A percentile compares a stretch with the other conserved stretches of the same genome.
Conservation (phyloP, 116 monocot genomes). For the Phalaenopsis hybrid region DNA sequence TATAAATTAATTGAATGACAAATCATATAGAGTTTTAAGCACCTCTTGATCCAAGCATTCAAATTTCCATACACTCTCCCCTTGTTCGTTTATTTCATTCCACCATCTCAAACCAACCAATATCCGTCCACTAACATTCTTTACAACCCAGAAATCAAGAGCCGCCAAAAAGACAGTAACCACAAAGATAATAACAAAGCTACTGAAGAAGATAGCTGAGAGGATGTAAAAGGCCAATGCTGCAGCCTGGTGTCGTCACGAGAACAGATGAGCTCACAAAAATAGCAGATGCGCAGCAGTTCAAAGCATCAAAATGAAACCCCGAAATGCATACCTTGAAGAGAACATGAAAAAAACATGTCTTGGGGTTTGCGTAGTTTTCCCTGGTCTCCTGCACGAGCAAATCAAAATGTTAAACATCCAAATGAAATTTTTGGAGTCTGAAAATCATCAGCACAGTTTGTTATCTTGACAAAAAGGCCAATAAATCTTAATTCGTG, state of each 20-base stretch:
- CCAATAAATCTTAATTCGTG: background rate
- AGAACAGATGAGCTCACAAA: background rate
- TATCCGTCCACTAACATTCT: slow-evolving; percentile 96
- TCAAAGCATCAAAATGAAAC: background rate
- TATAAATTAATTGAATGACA: background rate
- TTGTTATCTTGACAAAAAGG: background rate
- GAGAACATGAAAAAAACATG: slow-evolving; percentile 89
- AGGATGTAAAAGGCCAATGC: slow-evolving; percentile 74
- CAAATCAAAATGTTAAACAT: background rate
- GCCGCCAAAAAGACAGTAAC: slow-evolving; percentile 82
- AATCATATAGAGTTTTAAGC: background rate
- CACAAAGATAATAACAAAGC: slow-evolving; percentile 93
- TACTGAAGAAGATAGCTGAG: slow-evolving; percentile 60
- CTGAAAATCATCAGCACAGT: background rate
- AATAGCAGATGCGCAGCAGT: background rate
- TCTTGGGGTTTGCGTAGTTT: slow-evolving; percentile 90
- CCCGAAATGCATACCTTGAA: slow-evolving; percentile 51
- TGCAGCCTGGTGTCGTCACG: slow-evolving; percentile 27
- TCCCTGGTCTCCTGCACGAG: slow-evolving; percentile 43
- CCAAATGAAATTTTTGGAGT: background rate
- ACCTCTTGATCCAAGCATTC: slow-evolving; percentile 94
- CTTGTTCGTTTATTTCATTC: slow-evolving; percentile 94
- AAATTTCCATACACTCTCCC: slow-evolving; percentile 94
- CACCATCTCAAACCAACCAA: slow-evolving; percentile 95
- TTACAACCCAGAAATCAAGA: slow-evolving; percentile 95